phyloP scores from a whole-genome alignment of 2,329 filamentous ascomycete genomes.

The Lecanicillium sp. region DNA sequence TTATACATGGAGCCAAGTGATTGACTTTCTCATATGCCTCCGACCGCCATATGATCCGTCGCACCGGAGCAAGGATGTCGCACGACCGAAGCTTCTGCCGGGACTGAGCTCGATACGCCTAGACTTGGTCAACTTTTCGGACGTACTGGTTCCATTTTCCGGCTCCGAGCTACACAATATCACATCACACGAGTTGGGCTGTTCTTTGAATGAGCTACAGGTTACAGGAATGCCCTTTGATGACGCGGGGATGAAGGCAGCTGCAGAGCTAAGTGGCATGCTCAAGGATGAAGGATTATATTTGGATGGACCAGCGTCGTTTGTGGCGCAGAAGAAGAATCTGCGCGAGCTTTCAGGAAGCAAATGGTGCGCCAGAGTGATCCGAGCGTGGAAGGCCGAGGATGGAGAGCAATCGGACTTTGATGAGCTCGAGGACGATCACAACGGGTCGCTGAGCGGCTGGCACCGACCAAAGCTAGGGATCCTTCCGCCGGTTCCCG shows the following conservation, averaged over 20 bases:
- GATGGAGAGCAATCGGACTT: constrained; percentile 17
- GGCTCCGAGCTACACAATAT: constrained; percentile 42
- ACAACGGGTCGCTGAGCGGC: constrained; percentile 16
- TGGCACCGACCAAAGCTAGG: constrained; percentile 21
- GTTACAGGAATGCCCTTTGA: constrained; percentile 45
- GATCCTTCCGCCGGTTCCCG: constrained; percentile 31
- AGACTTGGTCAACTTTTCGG: constrained; percentile 47
- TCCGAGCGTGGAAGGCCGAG: constrained; percentile 33
- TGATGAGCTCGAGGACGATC: constrained; percentile 15
- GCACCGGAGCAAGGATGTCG: constrained; percentile 23
- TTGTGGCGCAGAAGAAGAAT: constrained; percentile 30
- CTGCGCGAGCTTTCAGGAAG: constrained; percentile 32
- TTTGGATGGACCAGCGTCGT: constrained; percentile 36
- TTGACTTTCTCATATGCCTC: constrained; percentile 44
- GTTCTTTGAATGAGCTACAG: constrained; percentile 43
- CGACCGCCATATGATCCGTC: constrained; percentile 41
- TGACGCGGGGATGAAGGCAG: constrained; percentile 38
- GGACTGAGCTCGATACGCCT: constrained; percentile 39
- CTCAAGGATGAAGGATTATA: constrained; percentile 46
- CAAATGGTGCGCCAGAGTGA: constrained; percentile 33
- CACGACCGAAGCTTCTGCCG: constrained; percentile 37
- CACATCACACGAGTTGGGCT: constrained; percentile 46
- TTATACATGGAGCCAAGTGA: constrained; percentile 46
- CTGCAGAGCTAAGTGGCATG: constrained; percentile 41
- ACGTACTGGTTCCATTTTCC: constrained; percentile 35